Base-by-base conservation (phyloP, 2,329 filamentous ascomycete species). In the Fusarium mexicanum region DNA sequence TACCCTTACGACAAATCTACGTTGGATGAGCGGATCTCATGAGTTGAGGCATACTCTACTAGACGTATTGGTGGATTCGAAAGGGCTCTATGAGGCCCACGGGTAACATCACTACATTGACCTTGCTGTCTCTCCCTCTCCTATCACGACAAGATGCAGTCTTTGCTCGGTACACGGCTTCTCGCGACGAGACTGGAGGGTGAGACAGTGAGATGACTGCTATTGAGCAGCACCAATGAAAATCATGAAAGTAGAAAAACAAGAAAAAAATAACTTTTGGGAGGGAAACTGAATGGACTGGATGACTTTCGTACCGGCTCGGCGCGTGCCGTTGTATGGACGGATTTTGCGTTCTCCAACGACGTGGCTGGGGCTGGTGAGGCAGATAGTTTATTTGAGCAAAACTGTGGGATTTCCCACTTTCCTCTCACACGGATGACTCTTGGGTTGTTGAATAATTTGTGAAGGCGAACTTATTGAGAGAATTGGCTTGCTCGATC, bases 1-100 rank as follows among this genome's bases (percentile, higher is more conserved):
- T 82, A 82, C 80, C 78, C 81, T 79, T 77, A 81, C 76, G 80
- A 81, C 74, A 78, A 76, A 75, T 77, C 76, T 78, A 79, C 77
- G 78, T 80, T 80, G 79, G 76, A 82, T 74, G 78, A 79, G 76
- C 70, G 68, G 72, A 77, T 72, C 78, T 76, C 76, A 77, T 74
- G 79, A 75, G 73, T 73, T 61, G 74, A 70, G 72, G 73, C 72
- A 71, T 69, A 57, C 60, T 77, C 74, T 70, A 41, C 68, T 79
- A 75, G 72, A 80, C 71, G 77, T 75, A 71, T 68, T 74, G 70
- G 61, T 71, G 72, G 53, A 46, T 68, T 67, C 61, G 55, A 58
- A 69, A 54, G 67, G 67, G 59, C 55, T 53, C 63, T 67, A 54
- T 59, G 61, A 67, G 35, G 57, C 65, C 54, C 40, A 53, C 29